phyloP scores from a whole-genome alignment of 495 filamentous ascomycete genomes.

The Pyronema domesticum region DNA sequence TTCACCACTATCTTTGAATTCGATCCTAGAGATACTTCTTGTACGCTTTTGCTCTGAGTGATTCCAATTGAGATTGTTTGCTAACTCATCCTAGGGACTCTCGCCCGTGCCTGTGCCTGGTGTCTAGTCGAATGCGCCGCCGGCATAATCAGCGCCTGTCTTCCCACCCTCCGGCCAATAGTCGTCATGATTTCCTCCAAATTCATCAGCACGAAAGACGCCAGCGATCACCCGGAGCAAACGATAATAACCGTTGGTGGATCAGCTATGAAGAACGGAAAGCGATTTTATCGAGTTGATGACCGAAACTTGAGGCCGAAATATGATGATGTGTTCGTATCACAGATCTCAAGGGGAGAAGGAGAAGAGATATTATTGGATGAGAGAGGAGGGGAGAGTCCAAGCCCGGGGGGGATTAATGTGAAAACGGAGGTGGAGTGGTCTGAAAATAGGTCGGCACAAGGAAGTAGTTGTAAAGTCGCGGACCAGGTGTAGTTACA shows the following conservation, averaged over 20 bases:
- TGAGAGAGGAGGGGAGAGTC: not conserved
- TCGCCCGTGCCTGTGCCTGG: slow-evolving; percentile 31
- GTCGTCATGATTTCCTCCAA: slow-evolving; percentile 12
- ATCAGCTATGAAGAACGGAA: not conserved
- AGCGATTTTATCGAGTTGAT: not conserved
- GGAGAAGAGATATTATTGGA: not conserved
- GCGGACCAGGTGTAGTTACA: too few species aligned
- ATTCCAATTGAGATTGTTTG: not conserved
- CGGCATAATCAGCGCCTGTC: slow-evolving; percentile 31
- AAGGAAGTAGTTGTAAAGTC: too few species aligned
- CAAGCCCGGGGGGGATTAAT: not conserved
- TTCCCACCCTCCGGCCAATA: slow-evolving; percentile 29
- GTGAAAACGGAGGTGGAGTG: not conserved
- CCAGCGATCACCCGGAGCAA: not conserved
- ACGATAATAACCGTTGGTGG: not conserved
- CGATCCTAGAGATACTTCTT: not conserved
- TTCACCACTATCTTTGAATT: slow-evolving; percentile 4
- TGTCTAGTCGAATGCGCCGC: slow-evolving; percentile 31
- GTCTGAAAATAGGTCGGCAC: not conserved
- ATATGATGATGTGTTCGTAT: not conserved
- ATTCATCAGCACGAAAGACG: slow-evolving; percentile 4
- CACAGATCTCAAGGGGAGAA: not conserved
- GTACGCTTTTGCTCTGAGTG: not conserved
- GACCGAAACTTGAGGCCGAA: not conserved
- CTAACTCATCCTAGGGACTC: slow-evolving; percentile 5